A percentile compares a stretch with the other conserved stretches of the same genome.
phyloP scores from a whole-genome alignment of 2,329 filamentous ascomycete species.

The Aspergillus novofumigatus region DNA sequence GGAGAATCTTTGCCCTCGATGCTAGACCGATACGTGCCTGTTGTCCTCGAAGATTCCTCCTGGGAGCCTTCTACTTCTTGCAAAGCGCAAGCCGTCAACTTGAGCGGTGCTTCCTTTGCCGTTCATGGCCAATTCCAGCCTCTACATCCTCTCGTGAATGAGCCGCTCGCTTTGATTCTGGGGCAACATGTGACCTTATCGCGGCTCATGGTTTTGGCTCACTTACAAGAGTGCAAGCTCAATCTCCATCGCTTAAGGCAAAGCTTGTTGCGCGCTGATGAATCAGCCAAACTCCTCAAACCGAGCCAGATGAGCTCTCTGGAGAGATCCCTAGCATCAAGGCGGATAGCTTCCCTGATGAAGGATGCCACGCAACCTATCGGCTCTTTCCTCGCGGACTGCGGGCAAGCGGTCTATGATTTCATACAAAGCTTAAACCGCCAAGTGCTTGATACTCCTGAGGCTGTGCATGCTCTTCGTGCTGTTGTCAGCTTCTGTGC shows the following conservation, averaged over 20 bases:
- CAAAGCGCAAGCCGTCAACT: slow-evolving; percentile 15
- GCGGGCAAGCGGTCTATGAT: slow-evolving; percentile 33
- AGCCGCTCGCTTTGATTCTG: slow-evolving; percentile 31
- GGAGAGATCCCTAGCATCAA: slow-evolving; percentile 40
- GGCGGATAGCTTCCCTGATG: slow-evolving; percentile 36
- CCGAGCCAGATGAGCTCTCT: slow-evolving; percentile 41
- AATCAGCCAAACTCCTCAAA: slow-evolving; percentile 32
- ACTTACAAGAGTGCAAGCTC: slow-evolving; percentile 36
- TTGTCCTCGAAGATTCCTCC: slow-evolving; percentile 27
- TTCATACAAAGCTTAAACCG: slow-evolving; percentile 29
- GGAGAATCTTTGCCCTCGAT: slow-evolving; percentile 14
- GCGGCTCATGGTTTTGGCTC: slow-evolving; percentile 26
- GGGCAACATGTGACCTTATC: slow-evolving; percentile 17
- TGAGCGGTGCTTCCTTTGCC: slow-evolving; percentile 23
- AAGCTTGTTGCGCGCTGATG: slow-evolving; percentile 27
- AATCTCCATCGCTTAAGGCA: slow-evolving; percentile 34
- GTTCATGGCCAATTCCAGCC: slow-evolving; percentile 28
- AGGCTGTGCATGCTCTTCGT: slow-evolving; percentile 23
- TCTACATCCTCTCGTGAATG: slow-evolving; percentile 39
- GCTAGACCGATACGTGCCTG: slow-evolving; percentile 29
- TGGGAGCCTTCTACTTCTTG: slow-evolving; percentile 26
- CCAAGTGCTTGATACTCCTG: slow-evolving; percentile 20
- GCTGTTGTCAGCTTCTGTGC: slow-evolving; percentile 44
- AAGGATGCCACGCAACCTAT: slow-evolving; percentile 41
- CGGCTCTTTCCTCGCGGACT: slow-evolving; percentile 35